These are phyloP conservation scores for Carex sylvatica DNA, from an alignment of 202 grass and related monocot genomes.

Conservation along the genomic window DNA sequence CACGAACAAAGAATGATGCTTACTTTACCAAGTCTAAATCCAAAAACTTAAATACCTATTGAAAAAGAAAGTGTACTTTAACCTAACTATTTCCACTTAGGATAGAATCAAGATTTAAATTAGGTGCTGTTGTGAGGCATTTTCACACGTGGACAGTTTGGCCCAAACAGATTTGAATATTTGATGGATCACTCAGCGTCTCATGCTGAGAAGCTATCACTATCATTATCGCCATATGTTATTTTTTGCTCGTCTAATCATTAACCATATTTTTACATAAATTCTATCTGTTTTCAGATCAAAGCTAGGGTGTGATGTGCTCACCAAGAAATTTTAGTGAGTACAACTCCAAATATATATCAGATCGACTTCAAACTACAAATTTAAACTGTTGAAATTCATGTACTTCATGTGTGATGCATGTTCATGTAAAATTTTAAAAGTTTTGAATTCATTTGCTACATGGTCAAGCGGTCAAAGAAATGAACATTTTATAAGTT, in stretches of 20 bases:
- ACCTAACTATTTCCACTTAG: constrained; percentile 12
- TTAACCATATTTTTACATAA: not conserved
- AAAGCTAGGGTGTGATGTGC: too few species aligned
- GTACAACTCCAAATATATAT: too few species aligned
- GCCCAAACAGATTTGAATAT: constrained; percentile 11
- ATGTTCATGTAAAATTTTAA: too few species aligned
- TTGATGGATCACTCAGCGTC: not conserved
- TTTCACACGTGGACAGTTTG: constrained; percentile 1
- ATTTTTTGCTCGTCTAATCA: not conserved
- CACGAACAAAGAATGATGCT: not conserved
- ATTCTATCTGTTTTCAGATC: not conserved
- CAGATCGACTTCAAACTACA: too few species aligned
- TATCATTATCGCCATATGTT: not conserved
- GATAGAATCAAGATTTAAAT: not conserved
- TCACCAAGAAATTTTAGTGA: too few species aligned
- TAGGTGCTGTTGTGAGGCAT: constrained; percentile 13
- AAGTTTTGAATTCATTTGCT: too few species aligned
- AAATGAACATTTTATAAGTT: too few species aligned
- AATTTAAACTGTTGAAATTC: too few species aligned
- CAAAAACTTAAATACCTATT: not conserved
- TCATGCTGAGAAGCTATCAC: not conserved
- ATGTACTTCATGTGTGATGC: too few species aligned
- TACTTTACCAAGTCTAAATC: not conserved
- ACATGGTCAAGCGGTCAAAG: too few species aligned
- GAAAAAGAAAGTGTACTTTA: not conserved